A percentile compares a stretch with the other conserved stretches of the same genome.
phyloP scores from a whole-genome alignment of 805 yeast genomes.

The Nakazawaea siamensis region DNA sequence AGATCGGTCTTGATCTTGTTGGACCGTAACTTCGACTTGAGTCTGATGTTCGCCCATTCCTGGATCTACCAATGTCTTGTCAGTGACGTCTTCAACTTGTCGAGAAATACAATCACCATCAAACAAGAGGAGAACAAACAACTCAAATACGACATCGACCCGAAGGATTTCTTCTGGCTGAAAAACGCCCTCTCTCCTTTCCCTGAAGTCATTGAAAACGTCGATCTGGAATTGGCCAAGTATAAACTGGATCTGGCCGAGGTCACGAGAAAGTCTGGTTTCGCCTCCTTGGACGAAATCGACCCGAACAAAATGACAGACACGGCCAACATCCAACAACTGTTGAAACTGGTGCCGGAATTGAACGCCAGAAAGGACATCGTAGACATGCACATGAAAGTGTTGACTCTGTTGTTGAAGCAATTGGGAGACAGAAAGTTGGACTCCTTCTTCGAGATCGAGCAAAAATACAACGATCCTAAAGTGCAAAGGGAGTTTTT shows the following conservation, averaged over 20 bases:
- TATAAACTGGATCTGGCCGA: slow-evolving; percentile 87
- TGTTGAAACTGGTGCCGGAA: slow-evolving; percentile 89
- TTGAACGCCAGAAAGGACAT: slow-evolving; percentile 79
- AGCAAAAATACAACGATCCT: slow-evolving; percentile 67
- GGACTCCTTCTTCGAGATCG: slow-evolving; percentile 90
- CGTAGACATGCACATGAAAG: slow-evolving; percentile 96
- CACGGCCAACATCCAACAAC: slow-evolving; percentile 68
- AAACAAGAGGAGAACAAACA: slow-evolving; percentile 33
- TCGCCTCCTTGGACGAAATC: slow-evolving; percentile 66
- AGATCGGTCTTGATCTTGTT: slow-evolving; percentile 73
- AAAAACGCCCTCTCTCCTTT: slow-evolving; percentile 81
- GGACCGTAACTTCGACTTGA: slow-evolving; percentile 84
- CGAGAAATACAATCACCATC: slow-evolving; percentile 74
- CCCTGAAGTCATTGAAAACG: slow-evolving; percentile 98
- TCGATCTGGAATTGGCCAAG: slow-evolving; percentile 70
- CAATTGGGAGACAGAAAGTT: slow-evolving; percentile 81
- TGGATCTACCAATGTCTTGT: slow-evolving; percentile 98
- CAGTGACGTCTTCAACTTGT: slow-evolving; percentile 79
- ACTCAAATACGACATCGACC: slow-evolving; percentile 86
- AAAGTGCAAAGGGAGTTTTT: slow-evolving; percentile 51
- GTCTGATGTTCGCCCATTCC: slow-evolving; percentile 92
- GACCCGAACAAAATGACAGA: slow-evolving; percentile 52
- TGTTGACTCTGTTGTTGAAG: slow-evolving; percentile 73
- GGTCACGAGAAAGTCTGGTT: slow-evolving; percentile 68
- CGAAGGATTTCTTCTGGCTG: slow-evolving; percentile 88